Conservation (phyloP, 2,329 filamentous ascomycete genomes). For the Neofusicoccum umdonicola region DNA sequence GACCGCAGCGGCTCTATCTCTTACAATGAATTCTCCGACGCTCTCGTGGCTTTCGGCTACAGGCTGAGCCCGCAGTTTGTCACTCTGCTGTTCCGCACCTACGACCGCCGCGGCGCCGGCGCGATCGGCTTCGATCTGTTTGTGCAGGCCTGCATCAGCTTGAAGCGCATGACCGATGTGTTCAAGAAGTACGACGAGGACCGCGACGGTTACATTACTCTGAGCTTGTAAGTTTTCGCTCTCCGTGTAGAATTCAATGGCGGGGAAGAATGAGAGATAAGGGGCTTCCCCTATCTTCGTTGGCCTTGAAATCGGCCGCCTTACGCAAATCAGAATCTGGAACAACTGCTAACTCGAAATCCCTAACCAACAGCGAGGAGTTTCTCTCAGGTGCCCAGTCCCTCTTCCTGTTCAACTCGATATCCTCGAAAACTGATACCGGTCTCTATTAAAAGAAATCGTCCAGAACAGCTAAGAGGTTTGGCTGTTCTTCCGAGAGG, state of each 20-base stretch:
- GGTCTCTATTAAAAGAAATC: constrained; percentile 49
- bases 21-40: constrained; percentile 82
- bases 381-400: constrained; percentile 56
- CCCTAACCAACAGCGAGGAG: constrained; percentile 43
- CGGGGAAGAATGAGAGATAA: background rate
- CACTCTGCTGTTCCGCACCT: constrained; percentile 79
- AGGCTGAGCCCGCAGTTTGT: constrained; percentile 82
- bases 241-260: background rate
- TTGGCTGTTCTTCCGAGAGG: background rate
- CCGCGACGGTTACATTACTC: constrained; percentile 76
- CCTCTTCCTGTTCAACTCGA: constrained; percentile 55
- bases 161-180: constrained; percentile 98
- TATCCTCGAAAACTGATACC: constrained; percentile 51
- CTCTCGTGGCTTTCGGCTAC: constrained; percentile 88
- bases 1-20: constrained; percentile 86
- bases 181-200: constrained; percentile 99
- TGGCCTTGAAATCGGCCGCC: background rate
- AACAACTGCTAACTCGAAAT: background rate
- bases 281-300: too few relatives aligned
- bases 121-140: constrained; percentile 78
- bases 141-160: constrained; percentile 91
- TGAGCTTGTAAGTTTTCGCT: constrained; percentile 51
- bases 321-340: background rate
- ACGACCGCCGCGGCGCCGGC: constrained; percentile 60
- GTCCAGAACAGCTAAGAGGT: constrained; percentile 36